phyloP scores from a whole-genome alignment of 805 yeast species.

The Candida golubevii region DNA sequence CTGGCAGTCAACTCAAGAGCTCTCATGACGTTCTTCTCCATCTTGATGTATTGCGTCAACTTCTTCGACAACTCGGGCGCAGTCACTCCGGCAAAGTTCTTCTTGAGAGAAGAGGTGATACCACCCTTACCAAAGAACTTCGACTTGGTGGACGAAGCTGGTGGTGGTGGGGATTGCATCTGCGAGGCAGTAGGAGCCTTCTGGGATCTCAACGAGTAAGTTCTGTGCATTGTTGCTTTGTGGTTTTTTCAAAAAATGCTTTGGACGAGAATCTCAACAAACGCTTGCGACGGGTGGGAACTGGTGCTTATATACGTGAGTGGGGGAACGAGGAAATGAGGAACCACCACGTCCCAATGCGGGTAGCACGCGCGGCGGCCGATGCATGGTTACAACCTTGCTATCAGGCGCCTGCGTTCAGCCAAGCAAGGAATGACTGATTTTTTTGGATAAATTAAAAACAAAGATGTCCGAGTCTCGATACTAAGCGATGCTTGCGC shows the following conservation, averaged over 20 bases:
- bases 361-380: constrained; percentile 11
- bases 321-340: neutral
- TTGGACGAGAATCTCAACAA: neutral
- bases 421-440: neutral
- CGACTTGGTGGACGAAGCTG: constrained; percentile 67
- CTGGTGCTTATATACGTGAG: constrained; percentile 6
- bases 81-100: constrained; percentile 81
- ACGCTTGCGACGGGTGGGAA: constrained; percentile 1
- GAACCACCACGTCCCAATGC: neutral
- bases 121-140: constrained; percentile 74
- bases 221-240: constrained; percentile 66
- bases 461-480: too few relatives aligned
- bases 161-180: constrained; percentile 76
- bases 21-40: constrained; percentile 94
- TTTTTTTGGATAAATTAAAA: too few relatives aligned
- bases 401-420: constrained; percentile 6
- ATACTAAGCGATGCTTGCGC: too few relatives aligned
- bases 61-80: constrained; percentile 96
- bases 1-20: constrained; percentile 88
- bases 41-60: constrained; percentile 85
- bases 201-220: constrained; percentile 71
- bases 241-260: neutral
- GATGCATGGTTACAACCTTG: constrained; percentile 6
- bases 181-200: constrained; percentile 84
- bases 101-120: constrained; percentile 66